Evolutionary conservation across 345 rosid species (phyloP).

Genomic region (Ceriops decandra): DNA sequence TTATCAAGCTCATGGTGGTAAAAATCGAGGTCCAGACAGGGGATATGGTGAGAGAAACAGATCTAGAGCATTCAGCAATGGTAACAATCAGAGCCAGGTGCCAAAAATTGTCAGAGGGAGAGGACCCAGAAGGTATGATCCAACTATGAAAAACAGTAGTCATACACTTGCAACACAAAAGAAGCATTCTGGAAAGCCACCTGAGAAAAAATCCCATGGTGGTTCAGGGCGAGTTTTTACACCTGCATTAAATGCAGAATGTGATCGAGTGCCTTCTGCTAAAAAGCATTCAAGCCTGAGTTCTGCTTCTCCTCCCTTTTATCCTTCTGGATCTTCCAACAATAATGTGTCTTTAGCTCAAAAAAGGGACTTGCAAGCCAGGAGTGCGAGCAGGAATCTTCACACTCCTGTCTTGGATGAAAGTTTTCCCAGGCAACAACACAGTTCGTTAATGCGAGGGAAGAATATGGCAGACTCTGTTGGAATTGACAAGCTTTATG

Average conservation of each 20-base stretch:
- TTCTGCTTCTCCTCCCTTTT: slow-evolving; percentile 95
- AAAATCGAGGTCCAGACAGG: slow-evolving; percentile 49
- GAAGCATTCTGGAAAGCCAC: slow-evolving; percentile 52
- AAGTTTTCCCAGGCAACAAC: slow-evolving; percentile 33
- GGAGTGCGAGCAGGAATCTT: slow-evolving; percentile 37
- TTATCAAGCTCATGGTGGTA: slow-evolving; percentile 53
- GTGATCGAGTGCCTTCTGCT: slow-evolving; percentile 35
- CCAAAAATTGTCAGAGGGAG: slow-evolving; percentile 68
- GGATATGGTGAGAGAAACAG: slow-evolving; percentile 50
- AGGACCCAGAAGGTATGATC: slow-evolving; percentile 68
- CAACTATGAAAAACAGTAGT: slow-evolving; percentile 40
- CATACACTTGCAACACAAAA: slow-evolving; percentile 46
- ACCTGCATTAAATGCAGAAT: slow-evolving; percentile 37
- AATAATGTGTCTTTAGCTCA: slow-evolving; percentile 43
- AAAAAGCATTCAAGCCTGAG: slow-evolving; percentile 70
- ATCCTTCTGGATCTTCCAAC: slow-evolving; percentile 76
- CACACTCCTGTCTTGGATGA: slow-evolving; percentile 32
- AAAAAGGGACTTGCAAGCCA: slow-evolving; percentile 45
- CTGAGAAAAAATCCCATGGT: slow-evolving; percentile 35
- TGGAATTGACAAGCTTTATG: slow-evolving; percentile 51
- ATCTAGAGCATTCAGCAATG: slow-evolving; percentile 41
- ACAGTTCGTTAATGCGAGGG: slow-evolving; percentile 34
- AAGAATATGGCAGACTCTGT: slow-evolving; percentile 44
- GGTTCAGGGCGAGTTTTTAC: slow-evolving; percentile 40
- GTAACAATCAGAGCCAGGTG: slow-evolving; percentile 45